A percentile compares a stretch with the other conserved stretches of the same genome.
These are phyloP conservation scores for Suillus variegatus DNA, from an alignment of 768 basidiomycete species.

Conservation along the genomic window DNA sequence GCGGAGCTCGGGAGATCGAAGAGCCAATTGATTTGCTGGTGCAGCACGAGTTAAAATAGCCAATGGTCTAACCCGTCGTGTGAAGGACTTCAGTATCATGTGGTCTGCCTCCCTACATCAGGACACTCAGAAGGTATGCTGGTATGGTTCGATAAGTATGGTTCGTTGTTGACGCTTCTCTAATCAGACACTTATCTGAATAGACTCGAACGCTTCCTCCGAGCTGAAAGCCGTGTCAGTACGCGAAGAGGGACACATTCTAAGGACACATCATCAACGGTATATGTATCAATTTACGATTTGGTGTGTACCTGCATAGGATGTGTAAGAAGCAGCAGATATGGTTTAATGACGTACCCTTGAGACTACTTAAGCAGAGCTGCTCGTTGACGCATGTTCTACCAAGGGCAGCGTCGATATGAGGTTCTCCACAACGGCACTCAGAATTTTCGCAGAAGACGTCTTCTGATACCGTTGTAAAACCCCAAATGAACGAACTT, in stretches of 20 bases:
- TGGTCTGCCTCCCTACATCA: background rate
- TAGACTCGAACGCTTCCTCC: background rate
- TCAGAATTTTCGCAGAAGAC: conserved; percentile 68
- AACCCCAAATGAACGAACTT: conserved; percentile 46
- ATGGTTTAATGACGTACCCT: background rate
- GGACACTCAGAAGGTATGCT: background rate
- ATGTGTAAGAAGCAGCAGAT: background rate
- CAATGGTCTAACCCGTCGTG: background rate
- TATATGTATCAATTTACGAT: background rate
- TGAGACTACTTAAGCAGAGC: background rate
- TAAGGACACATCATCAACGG: conserved; percentile 1
- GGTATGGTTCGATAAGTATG: background rate
- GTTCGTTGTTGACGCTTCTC: background rate
- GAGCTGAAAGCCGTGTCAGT: background rate
- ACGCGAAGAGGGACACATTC: background rate
- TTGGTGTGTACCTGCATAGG: background rate
- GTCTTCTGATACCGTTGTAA: conserved; percentile 67
- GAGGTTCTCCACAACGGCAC: conserved; percentile 51
- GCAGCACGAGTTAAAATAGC: background rate
- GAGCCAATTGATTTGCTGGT: background rate
- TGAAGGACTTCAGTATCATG: background rate
- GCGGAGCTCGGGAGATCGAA: background rate
- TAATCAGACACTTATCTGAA: background rate
- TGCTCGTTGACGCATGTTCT: conserved; percentile 8
- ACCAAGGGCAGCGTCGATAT: conserved; percentile 30